Evolutionary conservation across 2,329 filamentous ascomycete genomes (phyloP), one percentile per base, ranked within the genome.

Genomic region (Penicillium concentricum): DNA sequence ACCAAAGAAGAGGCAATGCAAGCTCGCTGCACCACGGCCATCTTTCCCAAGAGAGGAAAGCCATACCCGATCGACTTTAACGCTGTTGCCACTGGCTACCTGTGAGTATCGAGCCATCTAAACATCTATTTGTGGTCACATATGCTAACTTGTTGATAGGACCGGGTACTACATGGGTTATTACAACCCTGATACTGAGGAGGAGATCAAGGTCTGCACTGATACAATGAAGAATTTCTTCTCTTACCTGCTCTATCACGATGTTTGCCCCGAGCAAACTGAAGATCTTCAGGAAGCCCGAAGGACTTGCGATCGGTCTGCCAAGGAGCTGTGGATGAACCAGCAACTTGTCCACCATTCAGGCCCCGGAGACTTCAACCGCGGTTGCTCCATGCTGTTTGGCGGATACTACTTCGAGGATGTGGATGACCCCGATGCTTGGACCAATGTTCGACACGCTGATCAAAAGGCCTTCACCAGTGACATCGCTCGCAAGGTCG

Each of bases 211-310:
- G n/a, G 73, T 81, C 7, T 86, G 85, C 3, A 84, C 87, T 20
- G 81, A 83, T 34, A 84, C 95, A 0, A 80, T 97, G 39, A 84
- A 85, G 58, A 96, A 94, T 69, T 97, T 97, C 69, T 84, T 96
- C 61, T 90, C 91, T 62, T 99, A 97, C 64, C 79, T 97, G 0
- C 79, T 92, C 10, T 84, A 89, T 58, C 92, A 97, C 68, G 84
- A 89, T 37, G 93, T 95, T 16, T 96, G 92, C 67, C 88, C 89
- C 0, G 94, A 97, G 71, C 89, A 92, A 69, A 79, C 74, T 0
- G 77, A 81, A 0, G 84, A 93, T 61, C 80, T 97, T 56, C 75
- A 83, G 16, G 77, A 81, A 0, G 91, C 92, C 0, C 78, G 88
- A 8, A 71, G 72, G 1, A 71, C 93, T 28, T 96, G 91, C 66